Evolutionary conservation across 345 rosid species (phyloP).

Genomic region (Aquilaria yunnanensis): DNA sequence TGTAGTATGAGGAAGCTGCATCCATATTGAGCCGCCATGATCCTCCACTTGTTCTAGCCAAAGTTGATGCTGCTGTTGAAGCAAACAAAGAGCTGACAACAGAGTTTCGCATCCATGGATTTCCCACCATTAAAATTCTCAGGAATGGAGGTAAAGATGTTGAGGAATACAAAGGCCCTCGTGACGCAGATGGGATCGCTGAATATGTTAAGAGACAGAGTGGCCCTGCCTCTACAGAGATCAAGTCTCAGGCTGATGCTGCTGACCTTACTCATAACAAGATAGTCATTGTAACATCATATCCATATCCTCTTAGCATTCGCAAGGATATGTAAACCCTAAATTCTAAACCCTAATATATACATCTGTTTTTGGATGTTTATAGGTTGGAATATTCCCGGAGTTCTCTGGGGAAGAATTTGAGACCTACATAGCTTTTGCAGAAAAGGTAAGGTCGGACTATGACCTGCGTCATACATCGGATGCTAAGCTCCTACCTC

Average conservation of each 20-base stretch:
- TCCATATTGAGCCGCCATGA: conserved; percentile 55
- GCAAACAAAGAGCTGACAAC: conserved; percentile 52
- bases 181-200: conserved; percentile 84
- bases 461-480: conserved; percentile 81
- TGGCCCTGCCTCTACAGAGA: conserved; percentile 86
- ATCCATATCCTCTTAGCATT: too few species aligned
- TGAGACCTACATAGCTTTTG: conserved; percentile 58
- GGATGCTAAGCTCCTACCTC: conserved; percentile 87
- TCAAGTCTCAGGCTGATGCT: conserved; percentile 65
- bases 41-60: conserved; percentile 68
- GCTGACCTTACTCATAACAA: conserved; percentile 48
- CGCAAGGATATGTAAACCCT: too few species aligned
- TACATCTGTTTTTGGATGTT: neutral
- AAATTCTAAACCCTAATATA: too few species aligned
- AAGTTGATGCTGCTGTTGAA: conserved; percentile 83
- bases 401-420: conserved; percentile 81
- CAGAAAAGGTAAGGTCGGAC: conserved; percentile 82
- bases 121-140: conserved; percentile 81
- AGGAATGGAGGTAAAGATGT: conserved; percentile 69
- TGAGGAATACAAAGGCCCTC: conserved; percentile 96
- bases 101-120: conserved; percentile 65
- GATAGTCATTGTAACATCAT: conserved; percentile 34
- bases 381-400: conserved; percentile 90
- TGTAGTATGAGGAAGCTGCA: conserved; percentile 95
- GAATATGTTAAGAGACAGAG: conserved; percentile 76